These are phyloP conservation scores for Irpex sp. DNA, from an alignment of 1,284 basidiomycete genomes.

Conservation along the genomic window DNA sequence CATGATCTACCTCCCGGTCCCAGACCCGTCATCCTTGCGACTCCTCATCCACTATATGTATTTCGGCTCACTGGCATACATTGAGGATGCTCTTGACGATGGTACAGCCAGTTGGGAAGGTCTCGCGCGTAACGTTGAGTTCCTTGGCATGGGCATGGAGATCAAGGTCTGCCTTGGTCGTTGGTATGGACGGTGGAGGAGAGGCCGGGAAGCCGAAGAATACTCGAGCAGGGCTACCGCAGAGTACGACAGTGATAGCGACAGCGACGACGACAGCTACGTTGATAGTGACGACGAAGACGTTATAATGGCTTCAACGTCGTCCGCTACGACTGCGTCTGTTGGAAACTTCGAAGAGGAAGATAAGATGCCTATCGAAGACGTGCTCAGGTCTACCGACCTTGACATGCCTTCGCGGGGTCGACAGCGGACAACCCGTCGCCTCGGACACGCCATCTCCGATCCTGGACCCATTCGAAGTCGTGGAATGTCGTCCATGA, in stretches of 20 bases:
- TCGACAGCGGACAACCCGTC: constrained; percentile 23
- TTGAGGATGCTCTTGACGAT: constrained; percentile 55
- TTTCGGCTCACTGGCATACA: constrained; percentile 58
- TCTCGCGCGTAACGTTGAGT: constrained; percentile 78
- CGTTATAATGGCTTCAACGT: constrained; percentile 18
- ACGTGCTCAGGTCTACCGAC: constrained; percentile 19
- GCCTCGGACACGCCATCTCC: constrained; percentile 31
- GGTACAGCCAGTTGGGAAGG: constrained; percentile 73
- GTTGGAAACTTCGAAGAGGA: constrained; percentile 25
- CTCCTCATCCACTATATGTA: constrained; percentile 78
- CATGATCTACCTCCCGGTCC: constrained; percentile 69
- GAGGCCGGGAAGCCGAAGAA: constrained; percentile 29
- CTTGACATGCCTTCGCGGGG: constrained; percentile 25
- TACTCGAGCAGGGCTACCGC: constrained; percentile 10
- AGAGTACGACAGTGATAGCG: constrained; percentile 20
- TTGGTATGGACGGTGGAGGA: constrained; percentile 59
- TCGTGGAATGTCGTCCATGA: neutral
- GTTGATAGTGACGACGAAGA: constrained; percentile 26
- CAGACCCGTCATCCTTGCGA: constrained; percentile 69
- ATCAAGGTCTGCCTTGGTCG: constrained; percentile 65
- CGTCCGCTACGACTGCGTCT: constrained; percentile 22
- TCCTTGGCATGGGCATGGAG: constrained; percentile 64
- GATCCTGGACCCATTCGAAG: constrained; percentile 24
- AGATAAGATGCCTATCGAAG: constrained; percentile 34
- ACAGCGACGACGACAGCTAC: constrained; percentile 21